phyloP scores from a whole-genome alignment of 2,329 filamentous ascomycete species.

The Colletotrichum cuscutae region DNA sequence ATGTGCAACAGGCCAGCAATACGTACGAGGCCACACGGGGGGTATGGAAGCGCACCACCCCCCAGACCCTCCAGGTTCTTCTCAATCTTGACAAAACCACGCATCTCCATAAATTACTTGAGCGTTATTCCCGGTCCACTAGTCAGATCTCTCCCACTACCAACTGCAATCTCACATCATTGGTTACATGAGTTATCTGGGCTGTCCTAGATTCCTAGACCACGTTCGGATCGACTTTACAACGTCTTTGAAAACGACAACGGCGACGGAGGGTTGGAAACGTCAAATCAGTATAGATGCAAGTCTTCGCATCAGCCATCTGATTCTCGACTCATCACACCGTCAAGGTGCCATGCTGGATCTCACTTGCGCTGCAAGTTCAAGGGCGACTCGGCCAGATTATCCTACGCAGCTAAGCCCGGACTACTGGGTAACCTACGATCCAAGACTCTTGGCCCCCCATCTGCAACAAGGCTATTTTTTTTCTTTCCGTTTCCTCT shows the following conservation, averaged over 20 bases:
- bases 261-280: not conserved
- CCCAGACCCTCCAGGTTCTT: not conserved
- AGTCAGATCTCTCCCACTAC: not conserved
- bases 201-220: not conserved
- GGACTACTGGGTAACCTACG: slow-evolving; percentile 1
- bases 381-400: slow-evolving; percentile 27
- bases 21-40: not conserved
- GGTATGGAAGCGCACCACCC: not conserved
- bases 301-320: not conserved
- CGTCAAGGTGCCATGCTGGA: slow-evolving; percentile 29
- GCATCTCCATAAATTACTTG: slow-evolving; percentile 4
- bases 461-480: slow-evolving; percentile 8
- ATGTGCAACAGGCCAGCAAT: not conserved
- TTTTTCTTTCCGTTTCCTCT: slow-evolving; percentile 10
- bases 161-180: not conserved
- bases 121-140: slow-evolving; percentile 3
- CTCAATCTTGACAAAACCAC: not conserved
- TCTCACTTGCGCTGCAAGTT: slow-evolving; percentile 25
- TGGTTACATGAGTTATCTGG: not conserved
- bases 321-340: slow-evolving; percentile 24
- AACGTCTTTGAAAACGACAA: not conserved
- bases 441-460: slow-evolving; percentile 32
- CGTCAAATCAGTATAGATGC: not conserved
- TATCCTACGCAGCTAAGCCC: slow-evolving; percentile 15
- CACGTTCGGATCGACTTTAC: not conserved